Evolutionary conservation across 805 yeast species (phyloP).

Genomic region (Pichia nanzhaoensis): DNA sequence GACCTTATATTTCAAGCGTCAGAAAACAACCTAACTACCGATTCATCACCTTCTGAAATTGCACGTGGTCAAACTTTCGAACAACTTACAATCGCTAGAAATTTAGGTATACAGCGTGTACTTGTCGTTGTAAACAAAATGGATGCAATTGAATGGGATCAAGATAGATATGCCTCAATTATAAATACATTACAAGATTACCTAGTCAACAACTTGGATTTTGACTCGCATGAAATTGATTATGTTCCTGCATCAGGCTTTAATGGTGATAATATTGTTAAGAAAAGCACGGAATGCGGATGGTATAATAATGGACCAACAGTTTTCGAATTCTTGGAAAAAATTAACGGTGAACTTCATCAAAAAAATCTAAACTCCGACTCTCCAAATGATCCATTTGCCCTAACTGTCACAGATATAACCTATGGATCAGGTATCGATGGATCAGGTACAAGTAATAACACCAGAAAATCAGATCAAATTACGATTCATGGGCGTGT

Average conservation of each 20-base stretch:
- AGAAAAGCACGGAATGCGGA: constrained; percentile 25
- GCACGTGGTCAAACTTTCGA: constrained; percentile 74
- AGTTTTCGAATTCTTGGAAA: constrained; percentile 36
- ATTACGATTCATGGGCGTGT: constrained; percentile 58
- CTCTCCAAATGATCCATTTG: constrained; percentile 28
- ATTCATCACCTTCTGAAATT: constrained; percentile 3
- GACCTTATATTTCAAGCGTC: constrained; percentile 43
- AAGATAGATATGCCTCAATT: constrained; percentile 47
- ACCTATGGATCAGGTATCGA: background rate
- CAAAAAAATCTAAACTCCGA: constrained; percentile 26
- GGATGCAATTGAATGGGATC: constrained; percentile 55
- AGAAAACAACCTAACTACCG: constrained; percentile 36
- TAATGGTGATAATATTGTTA: constrained; percentile 58
- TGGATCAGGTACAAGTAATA: constrained; percentile 3
- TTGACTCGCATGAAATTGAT: constrained; percentile 30
- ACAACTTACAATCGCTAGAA: constrained; percentile 62
- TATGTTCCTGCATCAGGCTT: constrained; percentile 69
- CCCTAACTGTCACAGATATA: constrained; percentile 60
- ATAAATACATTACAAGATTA: constrained; percentile 41
- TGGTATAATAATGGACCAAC: constrained; percentile 40
- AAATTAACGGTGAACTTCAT: constrained; percentile 21
- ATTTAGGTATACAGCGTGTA: constrained; percentile 55
- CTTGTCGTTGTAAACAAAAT: constrained; percentile 65
- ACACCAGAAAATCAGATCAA: constrained; percentile 34
- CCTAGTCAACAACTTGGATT: constrained; percentile 50